These are phyloP conservation scores for Asclepias syriaca DNA, from an alignment of 257 asterid genomes.

Conservation along the genomic window DNA sequence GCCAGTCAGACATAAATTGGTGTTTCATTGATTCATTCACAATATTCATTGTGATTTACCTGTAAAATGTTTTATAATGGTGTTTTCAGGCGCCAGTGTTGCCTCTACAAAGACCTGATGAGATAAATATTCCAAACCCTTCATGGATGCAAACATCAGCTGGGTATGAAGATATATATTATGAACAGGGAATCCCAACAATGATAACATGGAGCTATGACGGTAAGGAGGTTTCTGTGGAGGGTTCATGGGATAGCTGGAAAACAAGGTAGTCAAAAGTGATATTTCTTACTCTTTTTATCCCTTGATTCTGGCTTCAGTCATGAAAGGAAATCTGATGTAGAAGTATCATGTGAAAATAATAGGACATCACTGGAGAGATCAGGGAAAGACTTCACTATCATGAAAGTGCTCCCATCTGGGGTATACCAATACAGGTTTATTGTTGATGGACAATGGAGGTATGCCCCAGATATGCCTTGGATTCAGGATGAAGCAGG, in stretches of 20 bases:
- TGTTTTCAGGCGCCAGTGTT: conserved; percentile 74
- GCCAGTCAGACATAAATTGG: neutral
- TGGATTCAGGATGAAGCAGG: conserved; percentile 86
- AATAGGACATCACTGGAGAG: conserved; percentile 81
- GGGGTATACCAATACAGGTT: conserved; percentile 94
- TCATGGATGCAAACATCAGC: conserved; percentile 85
- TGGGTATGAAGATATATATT: conserved; percentile 49
- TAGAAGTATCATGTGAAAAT: conserved; percentile 3
- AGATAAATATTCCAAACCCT: conserved; percentile 68
- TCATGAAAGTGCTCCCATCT: conserved; percentile 90
- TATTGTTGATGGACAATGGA: conserved; percentile 87
- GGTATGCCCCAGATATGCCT: conserved; percentile 74
- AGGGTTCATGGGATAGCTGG: conserved; percentile 99
- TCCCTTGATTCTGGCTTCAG: conserved; percentile 7
- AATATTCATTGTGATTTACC: neutral
- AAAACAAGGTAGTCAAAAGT: conserved; percentile 56
- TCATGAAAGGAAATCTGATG: conserved; percentile 13
- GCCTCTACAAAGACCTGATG: conserved; percentile 92
- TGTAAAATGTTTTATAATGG: conserved; percentile 12
- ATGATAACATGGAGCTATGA: conserved; percentile 89
- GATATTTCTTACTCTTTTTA: neutral
- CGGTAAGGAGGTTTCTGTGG: conserved; percentile 82
- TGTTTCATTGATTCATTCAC: neutral
- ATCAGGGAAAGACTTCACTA: conserved; percentile 96
- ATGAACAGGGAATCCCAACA: conserved; percentile 84